Base-by-base conservation (phyloP, 75 land plant genomes). In the Azolla pinnata region DNA sequence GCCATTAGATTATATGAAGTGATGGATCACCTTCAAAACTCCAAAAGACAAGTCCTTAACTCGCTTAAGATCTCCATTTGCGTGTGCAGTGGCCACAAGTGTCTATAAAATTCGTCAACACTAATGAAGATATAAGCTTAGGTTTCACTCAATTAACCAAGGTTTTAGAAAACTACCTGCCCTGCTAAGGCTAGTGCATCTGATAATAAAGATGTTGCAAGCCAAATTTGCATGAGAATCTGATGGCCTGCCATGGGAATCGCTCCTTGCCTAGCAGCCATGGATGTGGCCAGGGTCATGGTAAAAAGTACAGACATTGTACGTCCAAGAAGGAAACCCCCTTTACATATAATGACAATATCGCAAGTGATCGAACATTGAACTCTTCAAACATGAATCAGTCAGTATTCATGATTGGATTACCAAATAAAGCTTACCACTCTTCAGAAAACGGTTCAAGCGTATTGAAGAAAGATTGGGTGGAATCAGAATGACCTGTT, bases 151-250 rank as follows among this genome's bases (percentile, higher is more conserved):
- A n/a, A n/a, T n/a, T n/a, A n/a, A n/a, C n/a, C n/a, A n/a, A n/a
- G n/a, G n/a, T 23, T 52, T 23, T 26, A 5, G 24, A 52, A 23
- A 2, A 27, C 18, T 34, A 72, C 75, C 90, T 93, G 98, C 17
- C 85, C 98, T 61, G 98, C 83, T 65, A 93, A 77, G n/a, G 98
- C 98, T 45, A 93, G 65, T 29, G 98, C 85, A 75, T 89, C 98
- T 70, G 81, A 89, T 29, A 93, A 83, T 46, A 93, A 66, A 49
- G 98, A 93, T 33, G 82, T 47, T 10, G 98, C 90, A 69, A 93
- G 54, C 98, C 98, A 93, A 44, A 88, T 74, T 68, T 93, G 83
- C 63, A 85, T 44, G 47, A 90, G 80, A 48, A 93, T 85, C 56
- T 93, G 90, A 68, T 93, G 81, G 55, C 83, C 98, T 29, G 98